Base-by-base conservation (phyloP, 1,139 yeast species). In the Protomyces pachydermus region DNA sequence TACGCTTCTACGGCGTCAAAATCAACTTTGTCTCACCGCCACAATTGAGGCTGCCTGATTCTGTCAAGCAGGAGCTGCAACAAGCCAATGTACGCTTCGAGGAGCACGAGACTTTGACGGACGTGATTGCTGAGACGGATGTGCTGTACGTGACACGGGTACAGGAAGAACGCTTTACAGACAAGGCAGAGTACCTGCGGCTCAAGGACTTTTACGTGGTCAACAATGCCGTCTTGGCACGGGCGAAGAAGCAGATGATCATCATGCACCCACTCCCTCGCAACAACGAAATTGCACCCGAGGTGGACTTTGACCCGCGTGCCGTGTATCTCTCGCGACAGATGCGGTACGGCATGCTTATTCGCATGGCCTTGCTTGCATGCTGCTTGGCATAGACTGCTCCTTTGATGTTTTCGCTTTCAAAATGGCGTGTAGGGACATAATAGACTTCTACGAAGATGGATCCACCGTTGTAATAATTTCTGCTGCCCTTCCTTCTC, bases 231-330 rank as follows among this genome's bases (percentile, higher is more conserved):
- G 88, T 93, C 69, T 82, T 95, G 75, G 82, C 91, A 60, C 85
- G 87, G 75, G 98, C 98, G 72, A 95, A 95, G 80, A 91, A 90
- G 77, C 97, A 93, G 79, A 93, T 93, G 98, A 61, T 66, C 77
- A 88, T 95, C 69, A 87, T 95, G 96, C 99, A 95, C 77, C 99
- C 99, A 76, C 84, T 95, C 73, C 99, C 99, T 75, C 88, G 99
- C 79, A 91, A 90, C 70, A 87, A 85, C 72, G 99, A 95, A 80
- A 91, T 95, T 71, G 87, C 89, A 74, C 98, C 91, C 79, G 98
- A 95, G 80, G 98, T 95, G 72, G 99, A 95, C 78, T 93, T 91
- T 74, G 99, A 95, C 78, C 97, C 91, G 10, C 39, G 64, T 14
- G 56, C 60, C 25, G 63, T 54, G 67, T 70, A 65, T 66, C 69